Evolutionary conservation across 1,284 basidiomycete species (phyloP), one percentile per base, ranked within the genome.

Genomic region (Clitocybe nebularis): DNA sequence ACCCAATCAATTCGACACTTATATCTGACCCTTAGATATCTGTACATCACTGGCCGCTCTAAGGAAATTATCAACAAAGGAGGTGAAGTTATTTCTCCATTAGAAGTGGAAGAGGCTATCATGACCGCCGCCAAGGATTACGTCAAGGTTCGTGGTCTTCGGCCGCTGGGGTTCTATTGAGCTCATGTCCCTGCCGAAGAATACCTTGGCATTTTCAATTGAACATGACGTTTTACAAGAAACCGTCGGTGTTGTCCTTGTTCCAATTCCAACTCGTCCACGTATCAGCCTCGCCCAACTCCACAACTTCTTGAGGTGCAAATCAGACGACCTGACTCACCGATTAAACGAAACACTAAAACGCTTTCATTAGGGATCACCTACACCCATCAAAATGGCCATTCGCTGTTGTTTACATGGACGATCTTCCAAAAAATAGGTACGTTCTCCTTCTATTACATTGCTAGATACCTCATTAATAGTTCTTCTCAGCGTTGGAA

Each of bases 21-120:
- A 25, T 35, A 41, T 28, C 30, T 47, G 7, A 23, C 22, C n/a
- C 40, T 5, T 39, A 61, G 60, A 20, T 80, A 81, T 56, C 59
- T 84, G 5, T 71, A 71, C 47, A 72, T 80, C 44, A 80, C 77
- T 0, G 77, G 76, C 4, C 67, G 77, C 19, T 69, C 77, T 7
- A 79, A 79, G 57, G 78, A 80, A 62, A 73, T 79, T 46, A 79
- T 78, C 56, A 78, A 79, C 56, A 72, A 74, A 47, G 79, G 78
- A 9, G 81, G 81, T 2, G 81, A 85, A 57, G 82, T 84, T 48
- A 77, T 84, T 45, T 78, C 75, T 4, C 82, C 82, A 1, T 75
- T 84, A 48, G 81, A 85, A 60, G 58, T 74, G 19, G 72, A 74
- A 53, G 72, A 74, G 51, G 72, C 72, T 4, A 62, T 74, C 17